Conservation (phyloP, 495 filamentous ascomycete genomes). For the Niebla homalea region DNA sequence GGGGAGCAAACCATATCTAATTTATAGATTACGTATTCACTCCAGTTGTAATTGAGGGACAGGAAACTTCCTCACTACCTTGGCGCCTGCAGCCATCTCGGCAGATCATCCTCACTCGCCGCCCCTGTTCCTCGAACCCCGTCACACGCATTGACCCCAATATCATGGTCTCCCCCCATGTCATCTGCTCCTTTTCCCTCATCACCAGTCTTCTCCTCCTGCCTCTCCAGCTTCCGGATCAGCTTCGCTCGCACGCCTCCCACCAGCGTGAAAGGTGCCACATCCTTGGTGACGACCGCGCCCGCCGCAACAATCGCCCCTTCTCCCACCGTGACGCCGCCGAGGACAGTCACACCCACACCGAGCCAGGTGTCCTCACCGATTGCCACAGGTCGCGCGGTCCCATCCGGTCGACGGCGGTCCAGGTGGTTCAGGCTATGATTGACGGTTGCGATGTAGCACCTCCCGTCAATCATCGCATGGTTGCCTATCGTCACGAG, state of each 20-base stretch:
- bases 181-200: too few relatives aligned
- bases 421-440: slow-evolving; percentile 31
- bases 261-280: slow-evolving; percentile 29
- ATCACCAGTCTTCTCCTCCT: background rate
- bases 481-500: slow-evolving; percentile 32
- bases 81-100: too few relatives aligned
- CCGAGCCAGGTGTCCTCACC: slow-evolving; percentile 39
- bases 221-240: slow-evolving; percentile 20
- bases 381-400: slow-evolving; percentile 24
- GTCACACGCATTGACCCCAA: too few relatives aligned
- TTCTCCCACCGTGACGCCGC: slow-evolving; percentile 33
- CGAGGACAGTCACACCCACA: slow-evolving; percentile 27
- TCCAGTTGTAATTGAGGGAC: too few relatives aligned
- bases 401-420: slow-evolving; percentile 26
- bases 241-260: slow-evolving; percentile 28
- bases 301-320: slow-evolving; percentile 34
- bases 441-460: slow-evolving; percentile 32
- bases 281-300: slow-evolving; percentile 35
- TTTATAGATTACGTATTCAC: too few relatives aligned
- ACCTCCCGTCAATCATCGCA: slow-evolving; percentile 30
- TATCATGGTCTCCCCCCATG: too few relatives aligned
- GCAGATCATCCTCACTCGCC: too few relatives aligned
- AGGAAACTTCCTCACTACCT: too few relatives aligned
- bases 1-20: too few relatives aligned
- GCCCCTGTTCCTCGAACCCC: too few relatives aligned